These are phyloP conservation scores for Leavenworthia alabamica DNA, from an alignment of 345 rosid species.

Conservation along the genomic window DNA sequence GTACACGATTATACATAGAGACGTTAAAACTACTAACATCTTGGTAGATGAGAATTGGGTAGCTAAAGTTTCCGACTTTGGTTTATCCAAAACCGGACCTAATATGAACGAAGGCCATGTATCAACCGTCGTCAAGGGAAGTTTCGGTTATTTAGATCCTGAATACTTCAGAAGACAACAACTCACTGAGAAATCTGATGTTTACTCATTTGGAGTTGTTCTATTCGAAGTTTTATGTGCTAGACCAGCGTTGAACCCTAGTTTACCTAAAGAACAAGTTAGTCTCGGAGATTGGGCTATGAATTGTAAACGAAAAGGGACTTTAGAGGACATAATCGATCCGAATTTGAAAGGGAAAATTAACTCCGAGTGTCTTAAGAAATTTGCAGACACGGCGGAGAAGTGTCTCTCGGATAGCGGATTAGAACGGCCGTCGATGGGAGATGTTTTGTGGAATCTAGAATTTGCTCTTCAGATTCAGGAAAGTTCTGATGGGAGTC, in stretches of 20 bases:
- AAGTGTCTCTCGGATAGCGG: too few species aligned
- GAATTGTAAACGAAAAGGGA: slow-evolving; percentile 44
- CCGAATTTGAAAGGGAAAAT: slow-evolving; percentile 48
- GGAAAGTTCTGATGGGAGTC: slow-evolving; percentile 33
- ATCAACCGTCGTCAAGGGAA: slow-evolving; percentile 81
- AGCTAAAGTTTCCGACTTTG: slow-evolving; percentile 85
- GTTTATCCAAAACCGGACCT: slow-evolving; percentile 72
- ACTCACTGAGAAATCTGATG: slow-evolving; percentile 76
- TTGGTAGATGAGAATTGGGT: slow-evolving; percentile 75
- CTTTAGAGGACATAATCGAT: slow-evolving; percentile 52
- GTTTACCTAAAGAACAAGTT: slow-evolving; percentile 67
- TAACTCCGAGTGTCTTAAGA: slow-evolving; percentile 48
- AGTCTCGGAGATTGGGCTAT: slow-evolving; percentile 87
- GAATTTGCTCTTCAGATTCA: slow-evolving; percentile 61
- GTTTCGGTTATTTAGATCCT: slow-evolving; percentile 85
- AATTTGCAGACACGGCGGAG: slow-evolving; percentile 61
- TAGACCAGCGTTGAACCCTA: slow-evolving; percentile 65
- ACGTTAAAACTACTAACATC: slow-evolving; percentile 90
- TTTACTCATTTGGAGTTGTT: slow-evolving; percentile 87
- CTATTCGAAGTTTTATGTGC: slow-evolving; percentile 71
- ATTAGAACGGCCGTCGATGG: too few species aligned
- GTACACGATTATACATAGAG: slow-evolving; percentile 86
- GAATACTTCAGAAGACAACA: slow-evolving; percentile 79
- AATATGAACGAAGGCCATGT: slow-evolving; percentile 73
- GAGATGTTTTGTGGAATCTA: slow-evolving; percentile 75